phyloP scores from a whole-genome alignment of 129 eudicot genomes.

The Logfia minima region DNA sequence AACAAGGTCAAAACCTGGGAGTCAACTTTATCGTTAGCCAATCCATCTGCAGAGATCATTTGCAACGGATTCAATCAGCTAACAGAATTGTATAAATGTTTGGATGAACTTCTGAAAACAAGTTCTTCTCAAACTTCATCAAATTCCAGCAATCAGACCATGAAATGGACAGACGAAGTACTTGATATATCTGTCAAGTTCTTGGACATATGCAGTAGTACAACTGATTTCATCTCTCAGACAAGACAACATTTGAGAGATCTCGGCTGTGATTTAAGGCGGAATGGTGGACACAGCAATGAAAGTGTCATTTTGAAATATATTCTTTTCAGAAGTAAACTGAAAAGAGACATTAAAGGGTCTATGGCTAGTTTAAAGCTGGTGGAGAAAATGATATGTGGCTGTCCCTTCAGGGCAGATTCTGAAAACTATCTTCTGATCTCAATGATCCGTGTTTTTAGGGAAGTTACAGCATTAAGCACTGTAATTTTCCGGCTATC shows the following conservation, averaged over 20 bases:
- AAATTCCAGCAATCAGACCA: constrained; percentile 15
- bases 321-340: constrained; percentile 30
- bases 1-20: constrained; percentile 36
- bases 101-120: constrained; percentile 34
- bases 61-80: constrained; percentile 36
- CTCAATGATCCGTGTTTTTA: constrained; percentile 25
- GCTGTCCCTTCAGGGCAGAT: background rate
- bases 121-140: constrained; percentile 22
- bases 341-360: constrained; percentile 28
- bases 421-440: constrained; percentile 14
- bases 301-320: constrained; percentile 27
- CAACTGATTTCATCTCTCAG: constrained; percentile 27
- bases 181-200: constrained; percentile 35
- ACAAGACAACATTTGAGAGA: constrained; percentile 22
- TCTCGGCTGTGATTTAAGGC: constrained; percentile 28
- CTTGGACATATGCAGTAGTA: constrained; percentile 30
- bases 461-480: constrained; percentile 26
- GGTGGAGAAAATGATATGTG: constrained; percentile 5
- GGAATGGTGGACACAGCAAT: constrained; percentile 21
- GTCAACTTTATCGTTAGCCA: background rate
- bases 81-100: constrained; percentile 30
- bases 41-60: constrained; percentile 26
- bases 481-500: constrained; percentile 21
- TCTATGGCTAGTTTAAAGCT: constrained; percentile 18
- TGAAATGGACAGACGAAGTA: constrained; percentile 25